phyloP scores from a whole-genome alignment of 2,329 filamentous ascomycete genomes.

The Fusarium denticulatum region DNA sequence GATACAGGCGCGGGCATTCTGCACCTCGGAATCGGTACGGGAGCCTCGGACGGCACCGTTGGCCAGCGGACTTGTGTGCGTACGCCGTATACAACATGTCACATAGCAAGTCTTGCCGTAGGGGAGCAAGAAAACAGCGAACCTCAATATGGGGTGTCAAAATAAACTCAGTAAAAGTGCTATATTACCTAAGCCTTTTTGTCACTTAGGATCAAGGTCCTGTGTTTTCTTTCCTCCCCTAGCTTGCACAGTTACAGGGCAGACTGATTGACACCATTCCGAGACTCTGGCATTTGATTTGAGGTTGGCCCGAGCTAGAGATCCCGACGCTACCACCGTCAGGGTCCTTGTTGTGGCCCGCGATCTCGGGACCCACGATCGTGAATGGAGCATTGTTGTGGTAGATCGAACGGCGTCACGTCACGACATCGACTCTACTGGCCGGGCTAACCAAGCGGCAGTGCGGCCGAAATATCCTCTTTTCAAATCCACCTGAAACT shows the following conservation, averaged over 20 bases:
- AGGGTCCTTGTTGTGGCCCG: conserved; percentile 38
- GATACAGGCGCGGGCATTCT: neutral
- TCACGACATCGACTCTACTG: conserved; percentile 8
- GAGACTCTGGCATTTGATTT: neutral
- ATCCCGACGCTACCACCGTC: conserved; percentile 38
- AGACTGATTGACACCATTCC: neutral
- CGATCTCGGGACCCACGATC: conserved; percentile 39
- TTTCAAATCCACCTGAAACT: neutral
- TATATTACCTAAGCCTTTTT: too few relatives aligned
- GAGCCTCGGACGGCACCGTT: conserved; percentile 20
- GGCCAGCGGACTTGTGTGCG: conserved; percentile 10
- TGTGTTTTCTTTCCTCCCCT: too few relatives aligned
- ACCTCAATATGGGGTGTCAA: too few relatives aligned
- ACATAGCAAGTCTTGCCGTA: neutral
- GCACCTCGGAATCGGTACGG: conserved; percentile 9
- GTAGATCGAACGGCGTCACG: conserved; percentile 27
- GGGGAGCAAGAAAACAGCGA: too few relatives aligned
- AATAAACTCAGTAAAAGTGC: too few relatives aligned
- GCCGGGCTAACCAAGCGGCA: neutral
- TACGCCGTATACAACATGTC: conserved; percentile 8
- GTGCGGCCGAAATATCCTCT: neutral
- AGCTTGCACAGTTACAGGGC: neutral
- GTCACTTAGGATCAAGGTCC: too few relatives aligned
- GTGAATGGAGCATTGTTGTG: conserved; percentile 21
- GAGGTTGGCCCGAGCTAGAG: conserved; percentile 15